Conservation (phyloP, 1,139 yeast species). For the Torulaspora globosa region DNA sequence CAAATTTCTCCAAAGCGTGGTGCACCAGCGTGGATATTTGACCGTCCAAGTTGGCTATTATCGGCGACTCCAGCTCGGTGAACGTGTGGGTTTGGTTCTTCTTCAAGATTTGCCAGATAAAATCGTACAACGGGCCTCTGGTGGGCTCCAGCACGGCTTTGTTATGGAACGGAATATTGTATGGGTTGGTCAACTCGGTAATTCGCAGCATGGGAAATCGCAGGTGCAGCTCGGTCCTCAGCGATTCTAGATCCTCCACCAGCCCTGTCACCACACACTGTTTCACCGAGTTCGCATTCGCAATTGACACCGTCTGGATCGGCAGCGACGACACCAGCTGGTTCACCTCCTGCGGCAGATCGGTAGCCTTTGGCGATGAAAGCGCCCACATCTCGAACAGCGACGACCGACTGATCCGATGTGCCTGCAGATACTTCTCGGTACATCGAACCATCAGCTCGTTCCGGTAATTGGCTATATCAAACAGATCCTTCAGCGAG, state of each 20-base stretch:
- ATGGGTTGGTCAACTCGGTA: constrained; percentile 32
- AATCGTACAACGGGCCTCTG: constrained; percentile 36
- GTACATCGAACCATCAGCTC: constrained; percentile 34
- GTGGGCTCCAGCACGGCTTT: constrained; percentile 31
- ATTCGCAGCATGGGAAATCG: constrained; percentile 28
- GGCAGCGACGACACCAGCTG: constrained; percentile 21
- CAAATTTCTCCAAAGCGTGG: constrained; percentile 35
- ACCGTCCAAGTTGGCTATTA: constrained; percentile 35
- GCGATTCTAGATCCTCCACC: constrained; percentile 28
- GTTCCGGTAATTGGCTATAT: constrained; percentile 35
- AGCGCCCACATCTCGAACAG: constrained; percentile 36
- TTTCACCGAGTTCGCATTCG: constrained; percentile 34
- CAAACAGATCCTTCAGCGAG: constrained; percentile 35
- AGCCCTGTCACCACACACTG: constrained; percentile 37
- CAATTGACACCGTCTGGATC: constrained; percentile 27
- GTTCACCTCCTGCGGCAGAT: constrained; percentile 29
- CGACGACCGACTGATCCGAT: constrained; percentile 26
- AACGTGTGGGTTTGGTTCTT: constrained; percentile 28
- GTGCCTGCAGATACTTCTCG: constrained; percentile 26
- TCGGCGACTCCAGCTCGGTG: constrained; percentile 29
- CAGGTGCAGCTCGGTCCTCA: constrained; percentile 26
- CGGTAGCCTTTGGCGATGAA: constrained; percentile 29
- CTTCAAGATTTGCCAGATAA: constrained; percentile 33
- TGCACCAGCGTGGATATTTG: constrained; percentile 27
- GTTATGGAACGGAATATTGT: constrained; percentile 36